A percentile compares a stretch with the other conserved stretches of the same genome.
Conservation (phyloP, 805 yeast species). For the Grigorovia yakushimaensis region DNA sequence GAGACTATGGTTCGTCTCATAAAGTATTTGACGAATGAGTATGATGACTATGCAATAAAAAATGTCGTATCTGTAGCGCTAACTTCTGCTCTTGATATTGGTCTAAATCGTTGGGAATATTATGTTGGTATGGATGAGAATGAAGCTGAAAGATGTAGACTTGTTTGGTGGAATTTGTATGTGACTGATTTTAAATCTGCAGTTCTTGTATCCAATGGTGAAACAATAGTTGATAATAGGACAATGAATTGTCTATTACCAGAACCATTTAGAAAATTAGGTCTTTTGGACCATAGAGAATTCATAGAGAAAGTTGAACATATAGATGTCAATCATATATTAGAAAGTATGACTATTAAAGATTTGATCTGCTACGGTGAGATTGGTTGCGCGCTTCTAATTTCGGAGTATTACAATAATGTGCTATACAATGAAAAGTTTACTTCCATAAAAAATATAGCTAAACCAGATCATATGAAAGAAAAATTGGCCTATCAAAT, state of each 20-base stretch:
- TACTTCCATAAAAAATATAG: constrained; percentile 21
- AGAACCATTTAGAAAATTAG: constrained; percentile 16
- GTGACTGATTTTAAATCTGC: constrained; percentile 14
- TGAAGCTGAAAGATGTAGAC: constrained; percentile 21
- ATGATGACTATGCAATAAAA: constrained; percentile 17
- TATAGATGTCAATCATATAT: not conserved
- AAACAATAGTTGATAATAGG: constrained; percentile 11
- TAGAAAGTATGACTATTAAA: too few species aligned
- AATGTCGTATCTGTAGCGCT: constrained; percentile 19
- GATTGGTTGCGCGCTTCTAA: constrained; percentile 10
- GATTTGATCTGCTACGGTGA: constrained; percentile 11
- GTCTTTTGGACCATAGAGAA: constrained; percentile 15
- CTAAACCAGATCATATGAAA: constrained; percentile 14
- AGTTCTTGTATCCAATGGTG: too few species aligned
- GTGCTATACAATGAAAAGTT: constrained; percentile 19
- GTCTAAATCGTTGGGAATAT: constrained; percentile 27
- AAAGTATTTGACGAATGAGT: constrained; percentile 21
- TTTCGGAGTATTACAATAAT: constrained; percentile 14
- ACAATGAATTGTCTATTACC: constrained; percentile 22
- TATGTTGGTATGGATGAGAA: constrained; percentile 25
- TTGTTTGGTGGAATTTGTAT: constrained; percentile 25
- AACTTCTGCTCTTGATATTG: constrained; percentile 17
- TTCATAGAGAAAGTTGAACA: constrained; percentile 7
- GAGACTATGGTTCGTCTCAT: constrained; percentile 18
- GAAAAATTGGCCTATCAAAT: constrained; percentile 13